These are phyloP conservation scores for Penicillium sp. DNA, from an alignment of 2,329 filamentous ascomycete genomes.

Conservation along the genomic window DNA sequence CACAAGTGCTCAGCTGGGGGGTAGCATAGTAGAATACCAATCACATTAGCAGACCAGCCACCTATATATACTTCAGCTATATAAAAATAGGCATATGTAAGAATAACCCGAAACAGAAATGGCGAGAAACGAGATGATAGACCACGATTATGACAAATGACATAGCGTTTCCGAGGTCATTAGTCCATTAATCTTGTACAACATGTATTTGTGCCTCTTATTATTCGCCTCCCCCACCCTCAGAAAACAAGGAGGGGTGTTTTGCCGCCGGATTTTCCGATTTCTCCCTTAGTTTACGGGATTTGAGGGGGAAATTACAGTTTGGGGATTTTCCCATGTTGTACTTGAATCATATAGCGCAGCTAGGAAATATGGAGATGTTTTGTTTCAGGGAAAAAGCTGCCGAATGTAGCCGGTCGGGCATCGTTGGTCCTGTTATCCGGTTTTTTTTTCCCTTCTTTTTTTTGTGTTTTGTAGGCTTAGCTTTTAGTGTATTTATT, in stretches of 20 bases:
- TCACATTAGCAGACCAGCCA: neutral
- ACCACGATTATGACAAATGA: neutral
- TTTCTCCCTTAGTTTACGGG: neutral
- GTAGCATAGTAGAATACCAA: neutral
- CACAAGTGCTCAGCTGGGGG: neutral
- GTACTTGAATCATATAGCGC: neutral
- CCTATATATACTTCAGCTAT: neutral
- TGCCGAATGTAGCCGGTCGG: conserved; percentile 13
- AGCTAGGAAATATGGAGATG: neutral
- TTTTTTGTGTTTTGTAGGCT: neutral
- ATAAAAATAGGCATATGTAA: neutral
- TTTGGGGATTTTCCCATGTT: neutral
- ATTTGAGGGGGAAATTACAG: neutral
- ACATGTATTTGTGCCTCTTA: neutral
- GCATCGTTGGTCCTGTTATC: neutral
- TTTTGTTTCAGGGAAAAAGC: neutral
- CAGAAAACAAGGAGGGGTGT: neutral
- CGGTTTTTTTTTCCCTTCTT: neutral
- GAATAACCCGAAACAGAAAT: neutral
- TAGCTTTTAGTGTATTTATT: neutral
- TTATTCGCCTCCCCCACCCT: conserved; percentile 8
- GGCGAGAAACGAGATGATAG: neutral
- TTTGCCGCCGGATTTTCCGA: neutral
- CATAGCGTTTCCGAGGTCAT: too few relatives aligned
- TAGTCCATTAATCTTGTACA: neutral